Base-by-base conservation (phyloP, 2,329 filamentous ascomycete species). In the Cladobotryum mycophilum region DNA sequence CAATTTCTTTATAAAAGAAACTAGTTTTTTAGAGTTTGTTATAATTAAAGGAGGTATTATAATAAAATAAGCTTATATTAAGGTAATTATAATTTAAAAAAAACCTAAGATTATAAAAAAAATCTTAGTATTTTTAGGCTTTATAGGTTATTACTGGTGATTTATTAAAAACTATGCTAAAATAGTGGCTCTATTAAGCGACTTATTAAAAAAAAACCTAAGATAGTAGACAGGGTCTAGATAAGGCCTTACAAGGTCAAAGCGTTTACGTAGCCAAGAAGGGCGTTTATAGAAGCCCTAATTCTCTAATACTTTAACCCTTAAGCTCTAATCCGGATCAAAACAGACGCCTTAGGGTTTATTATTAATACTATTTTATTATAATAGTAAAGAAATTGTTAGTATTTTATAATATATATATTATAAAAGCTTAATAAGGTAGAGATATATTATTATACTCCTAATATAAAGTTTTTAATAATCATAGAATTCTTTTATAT, bases 41-140 rank as follows among this genome's bases (percentile, higher is more conserved):
- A 49, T 49, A 22, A 51, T n/a, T 12, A 47, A 45, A 41, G 22
- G 51, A 36, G 25, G 46, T 40, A 52, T 55, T 47, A 38, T 22
- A 12, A 50, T 48, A 41, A 18, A 41, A 14, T 12, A 12, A 20
- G 20, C 20, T 20, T 20, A 5, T 5, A 5, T 20, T 5, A 5
- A 20, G 20, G 20, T 5, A 3, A 20, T 20, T 20, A 5, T 5
- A 5, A 20, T 5, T 5, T 20, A 5, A 5, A 20, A 20, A 5
- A 5, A 5, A 12, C 13, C 17, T 4, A 12, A 42, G 17, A 45
- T 22, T 12, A 44, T 43, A 17, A 47, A 48, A 41, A 25, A 43
- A 38, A n/a, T 41, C 13, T 30, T 44, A 41, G 41, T 42, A 45
- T 45, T 41, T 4, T 5, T n/a, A 41, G 40, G 13, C 9, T 41